A percentile compares a stretch with the other conserved stretches of the same genome.
Evolutionary conservation across 768 basidiomycete genomes (phyloP).

Genomic region (Trichaptum fuscoviolaceum): DNA sequence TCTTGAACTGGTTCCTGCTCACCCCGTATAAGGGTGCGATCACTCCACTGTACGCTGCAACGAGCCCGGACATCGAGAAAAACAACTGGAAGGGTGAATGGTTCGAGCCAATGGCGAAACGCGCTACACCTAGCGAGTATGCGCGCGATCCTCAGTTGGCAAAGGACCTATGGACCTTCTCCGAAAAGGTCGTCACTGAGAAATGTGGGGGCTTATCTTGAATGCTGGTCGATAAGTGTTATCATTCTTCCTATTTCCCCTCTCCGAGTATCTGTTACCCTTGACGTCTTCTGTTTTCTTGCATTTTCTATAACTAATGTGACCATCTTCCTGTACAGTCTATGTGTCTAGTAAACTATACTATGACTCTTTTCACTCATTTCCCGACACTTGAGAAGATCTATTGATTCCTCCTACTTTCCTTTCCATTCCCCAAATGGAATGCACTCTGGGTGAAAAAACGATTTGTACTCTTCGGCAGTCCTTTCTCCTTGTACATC

Average conservation of each 20-base stretch:
- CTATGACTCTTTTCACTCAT: too few relatives aligned
- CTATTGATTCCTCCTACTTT: too few relatives aligned
- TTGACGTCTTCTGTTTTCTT: not conserved
- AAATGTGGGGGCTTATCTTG: constrained; percentile 14
- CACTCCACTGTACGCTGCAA: constrained; percentile 27
- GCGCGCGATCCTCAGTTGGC: constrained; percentile 23
- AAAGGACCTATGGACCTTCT: constrained; percentile 26
- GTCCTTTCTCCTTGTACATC: constrained; percentile 15
- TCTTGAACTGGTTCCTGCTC: not conserved
- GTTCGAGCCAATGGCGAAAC: constrained; percentile 20
- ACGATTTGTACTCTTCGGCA: not conserved
- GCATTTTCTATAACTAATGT: not conserved
- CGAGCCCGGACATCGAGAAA: constrained; percentile 21
- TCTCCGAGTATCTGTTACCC: not conserved
- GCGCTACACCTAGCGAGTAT: constrained; percentile 18
- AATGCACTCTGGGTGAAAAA: too few relatives aligned
- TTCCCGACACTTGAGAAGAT: too few relatives aligned
- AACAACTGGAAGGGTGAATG: constrained; percentile 23
- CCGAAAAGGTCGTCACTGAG: constrained; percentile 23
- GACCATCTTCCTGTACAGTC: too few relatives aligned
- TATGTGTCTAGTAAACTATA: too few relatives aligned
- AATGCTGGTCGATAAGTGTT: not conserved
- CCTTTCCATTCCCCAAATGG: too few relatives aligned
- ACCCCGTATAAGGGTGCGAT: constrained; percentile 10
- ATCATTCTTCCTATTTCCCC: not conserved